phyloP scores from a whole-genome alignment of 1,284 basidiomycete genomes.

The Athelia psychrophila region DNA sequence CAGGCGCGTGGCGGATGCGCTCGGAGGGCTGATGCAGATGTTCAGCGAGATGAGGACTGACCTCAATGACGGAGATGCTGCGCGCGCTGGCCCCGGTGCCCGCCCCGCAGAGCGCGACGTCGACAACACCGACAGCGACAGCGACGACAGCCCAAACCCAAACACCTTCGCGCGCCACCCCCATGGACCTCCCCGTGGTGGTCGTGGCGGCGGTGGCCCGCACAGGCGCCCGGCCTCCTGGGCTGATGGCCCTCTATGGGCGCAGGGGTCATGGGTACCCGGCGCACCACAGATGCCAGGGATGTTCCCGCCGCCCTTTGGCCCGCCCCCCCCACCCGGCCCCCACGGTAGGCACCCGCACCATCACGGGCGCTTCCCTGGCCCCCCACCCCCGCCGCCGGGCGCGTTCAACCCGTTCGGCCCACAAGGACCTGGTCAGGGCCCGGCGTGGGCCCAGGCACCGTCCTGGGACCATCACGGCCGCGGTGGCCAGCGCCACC shows the following conservation, averaged over 20 bases:
- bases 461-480: no score
- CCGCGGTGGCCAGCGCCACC: no score
- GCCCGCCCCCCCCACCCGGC: conserved; percentile 11
- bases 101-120: no score
- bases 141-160: not conserved
- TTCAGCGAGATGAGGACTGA: conserved; percentile 37
- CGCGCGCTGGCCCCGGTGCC: conserved; percentile 2
- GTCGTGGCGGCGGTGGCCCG: no score
- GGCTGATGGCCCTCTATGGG: no score
- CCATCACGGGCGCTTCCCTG: not conserved
- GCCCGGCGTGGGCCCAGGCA: no score
- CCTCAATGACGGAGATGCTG: conserved; percentile 5
- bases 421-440: not conserved
- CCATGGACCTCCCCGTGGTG: not conserved
- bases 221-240: no score
- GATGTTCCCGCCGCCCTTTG: conserved; percentile 9
- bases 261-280: no score
- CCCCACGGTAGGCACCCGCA: no score
- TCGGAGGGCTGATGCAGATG: conserved; percentile 54
- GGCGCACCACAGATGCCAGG: conserved; percentile 10
- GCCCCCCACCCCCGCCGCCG: not conserved
- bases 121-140: no score
- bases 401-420: not conserved
- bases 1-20: conserved; percentile 59
- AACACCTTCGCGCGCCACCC: not conserved